Conservation (phyloP, 2,329 filamentous ascomycete genomes). For the Endoconidiophora polonica region DNA sequence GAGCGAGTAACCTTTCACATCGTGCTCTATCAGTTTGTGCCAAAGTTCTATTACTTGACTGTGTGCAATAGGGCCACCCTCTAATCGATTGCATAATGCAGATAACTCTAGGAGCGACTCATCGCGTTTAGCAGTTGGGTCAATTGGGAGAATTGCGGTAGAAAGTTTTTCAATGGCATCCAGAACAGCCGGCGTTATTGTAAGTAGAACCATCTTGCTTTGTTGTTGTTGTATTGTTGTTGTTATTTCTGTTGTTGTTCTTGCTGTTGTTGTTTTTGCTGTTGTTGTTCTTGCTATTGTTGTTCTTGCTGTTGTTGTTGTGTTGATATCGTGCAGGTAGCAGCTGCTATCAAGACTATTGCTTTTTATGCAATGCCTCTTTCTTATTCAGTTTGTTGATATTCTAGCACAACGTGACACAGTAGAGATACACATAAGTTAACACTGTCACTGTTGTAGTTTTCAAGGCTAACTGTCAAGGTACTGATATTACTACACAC, state of each 20-base stretch:
- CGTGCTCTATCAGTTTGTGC: slow-evolving; percentile 28
- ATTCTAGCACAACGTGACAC: no score
- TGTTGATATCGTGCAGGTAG: neutral
- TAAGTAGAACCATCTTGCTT: slow-evolving; percentile 54
- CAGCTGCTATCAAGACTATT: no score
- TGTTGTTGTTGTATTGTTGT: neutral
- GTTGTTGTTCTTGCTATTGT: neutral
- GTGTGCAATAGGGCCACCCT: slow-evolving; percentile 57
- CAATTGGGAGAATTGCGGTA: neutral
- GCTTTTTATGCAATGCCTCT: no score
- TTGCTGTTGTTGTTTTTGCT: neutral
- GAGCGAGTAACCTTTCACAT: slow-evolving; percentile 31
- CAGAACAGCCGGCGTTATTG: slow-evolving; percentile 54
- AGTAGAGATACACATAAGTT: no score
- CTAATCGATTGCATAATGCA: slow-evolving; percentile 17
- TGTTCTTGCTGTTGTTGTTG: neutral
- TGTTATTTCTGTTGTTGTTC: no score
- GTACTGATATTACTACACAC: no score
- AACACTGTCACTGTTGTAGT: no score
- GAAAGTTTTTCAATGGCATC: slow-evolving; percentile 34
- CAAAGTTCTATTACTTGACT: slow-evolving; percentile 49
- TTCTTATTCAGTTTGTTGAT: no score
- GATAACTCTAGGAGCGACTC: neutral
- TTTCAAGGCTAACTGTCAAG: no score
- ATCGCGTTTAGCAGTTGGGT: slow-evolving; percentile 2